A percentile compares a stretch with the other conserved stretches of the same genome.
phyloP scores from a whole-genome alignment of 768 basidiomycete species.

The Glaciozyma antarctica region DNA sequence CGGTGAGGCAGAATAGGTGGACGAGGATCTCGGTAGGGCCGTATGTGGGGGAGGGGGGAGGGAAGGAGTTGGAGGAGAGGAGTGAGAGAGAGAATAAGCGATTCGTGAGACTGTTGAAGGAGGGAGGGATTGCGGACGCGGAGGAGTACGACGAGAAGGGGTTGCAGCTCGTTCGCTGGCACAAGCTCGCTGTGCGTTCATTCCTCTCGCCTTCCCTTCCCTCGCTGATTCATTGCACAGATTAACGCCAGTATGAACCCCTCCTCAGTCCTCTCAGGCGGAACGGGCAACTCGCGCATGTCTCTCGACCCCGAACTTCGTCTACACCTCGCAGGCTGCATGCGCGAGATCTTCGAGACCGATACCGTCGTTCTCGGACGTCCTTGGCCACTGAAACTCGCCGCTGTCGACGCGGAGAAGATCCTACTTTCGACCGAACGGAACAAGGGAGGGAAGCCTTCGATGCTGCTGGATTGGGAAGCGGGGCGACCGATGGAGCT shows the following conservation, averaged over 20 bases:
- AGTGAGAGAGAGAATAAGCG: conserved; percentile 11
- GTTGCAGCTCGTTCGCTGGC: conserved; percentile 38
- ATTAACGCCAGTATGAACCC: conserved; percentile 38
- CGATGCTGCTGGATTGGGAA: conserved; percentile 27
- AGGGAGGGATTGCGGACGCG: conserved; percentile 36
- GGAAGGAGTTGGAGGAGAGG: conserved; percentile 8
- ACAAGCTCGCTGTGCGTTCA: conserved; percentile 34
- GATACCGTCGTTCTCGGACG: conserved; percentile 34
- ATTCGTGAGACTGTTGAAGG: conserved; percentile 33
- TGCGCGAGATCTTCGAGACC: conserved; percentile 36
- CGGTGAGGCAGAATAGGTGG: conserved; percentile 38
- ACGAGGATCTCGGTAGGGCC: conserved; percentile 37
- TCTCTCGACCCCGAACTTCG: conserved; percentile 32
- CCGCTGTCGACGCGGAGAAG: conserved; percentile 34
- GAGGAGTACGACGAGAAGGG: conserved; percentile 34
- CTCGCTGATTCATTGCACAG: conserved; percentile 4
- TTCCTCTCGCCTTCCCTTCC: conserved; percentile 1
- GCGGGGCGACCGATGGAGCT: conserved; percentile 44
- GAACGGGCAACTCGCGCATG: conserved; percentile 36
- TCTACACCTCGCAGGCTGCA: conserved; percentile 33
- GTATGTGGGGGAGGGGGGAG: conserved; percentile 10
- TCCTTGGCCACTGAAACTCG: conserved; percentile 33
- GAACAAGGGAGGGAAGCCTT: conserved; percentile 29
- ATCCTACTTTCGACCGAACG: conserved; percentile 34
- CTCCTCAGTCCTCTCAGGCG: conserved; percentile 35